Evolutionary conservation across 1,284 basidiomycete species (phyloP), one percentile per base, ranked within the genome.

Genomic region (Pulchroboletus neoregius): DNA sequence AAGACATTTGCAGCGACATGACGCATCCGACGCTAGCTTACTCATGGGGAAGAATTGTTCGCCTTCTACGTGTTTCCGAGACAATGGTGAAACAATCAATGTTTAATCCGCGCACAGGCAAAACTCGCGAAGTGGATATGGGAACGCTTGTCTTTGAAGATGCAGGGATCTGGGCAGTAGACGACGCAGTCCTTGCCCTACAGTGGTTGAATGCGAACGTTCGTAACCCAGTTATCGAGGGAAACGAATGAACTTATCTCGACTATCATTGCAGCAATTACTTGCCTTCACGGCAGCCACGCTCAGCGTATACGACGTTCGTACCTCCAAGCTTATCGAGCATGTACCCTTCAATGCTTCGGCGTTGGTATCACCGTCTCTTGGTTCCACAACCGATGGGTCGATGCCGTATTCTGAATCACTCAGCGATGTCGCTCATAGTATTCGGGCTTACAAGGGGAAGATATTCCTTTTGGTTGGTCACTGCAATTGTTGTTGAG

Each of bases 401-500:
- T 66, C 72, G 8, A 55, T 74, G 11, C 66, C 76, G 2, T 78
- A 79, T 52, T 56, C 68, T 2, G 76, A 78, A 43, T 72, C 77
- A 10, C 69, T 78, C 6, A 66, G 71, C 44, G 74, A 82, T 51
- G 69, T 91, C 24, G 71, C 78, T 5, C 87, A 89, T 59, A 92
- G 91, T 60, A 68, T 95, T 37, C 75, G 83, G 18, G 73, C 82
- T 2, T 91, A 95, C 68, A 94, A 94, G 60, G 89, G 91, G 33
- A 96, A 93, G 63, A 77, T 95, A 18, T 98, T 98, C 65, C 62
- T 93, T 23, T 73, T 99, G 53, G 93, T 94, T 62, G 69, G 88
- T 73, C 11, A 24, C 37, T 31, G 11, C 13, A 36, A 36, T 34
- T 42, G 23, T 13, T 39, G n/a, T 5, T 1, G n/a, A 31, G 43